Base-by-base conservation (phyloP, 73 alveolate genomes). In the Stentor coeruleus region DNA sequence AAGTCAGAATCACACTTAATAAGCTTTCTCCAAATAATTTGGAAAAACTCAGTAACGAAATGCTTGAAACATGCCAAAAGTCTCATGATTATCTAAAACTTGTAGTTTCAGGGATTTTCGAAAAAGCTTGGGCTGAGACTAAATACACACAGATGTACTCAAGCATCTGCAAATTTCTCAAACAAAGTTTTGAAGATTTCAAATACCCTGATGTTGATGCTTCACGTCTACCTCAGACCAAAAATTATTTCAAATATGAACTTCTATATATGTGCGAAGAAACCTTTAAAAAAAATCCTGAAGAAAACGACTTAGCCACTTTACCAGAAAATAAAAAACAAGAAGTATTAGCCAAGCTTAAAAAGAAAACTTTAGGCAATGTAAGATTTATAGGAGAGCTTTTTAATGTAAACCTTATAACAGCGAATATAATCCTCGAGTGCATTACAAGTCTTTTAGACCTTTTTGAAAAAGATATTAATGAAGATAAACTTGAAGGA, bases 91-190 rank as follows among this genome's bases (percentile, higher is more conserved):
- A 35, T 0, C 39, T 37, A 37, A n/a, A 0, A 0, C n/a, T 75
- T 39, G 35, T 75, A 20, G 83, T 75, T 1, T n/a, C 72, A 1
- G 74, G 72, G 38, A 75, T 75, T 36, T 75, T 75, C 39, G 59
- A 75, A 1, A 75, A 75, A 38, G 59, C 83, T n/a, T 75, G 83
- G 38, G 15, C 59, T 1, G 83, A 75, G 38, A n/a, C 26, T 37
- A 75, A 75, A 38, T 75, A 75, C 84, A 75, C 83, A 14, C 74
- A 75, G 72, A 39, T 75, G 72, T 75, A 75, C 58, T 31, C 83
- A 15, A 30, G 39, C 11, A 37, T 75, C 20, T 75, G 83, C 58
- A 31, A 31, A 31, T 26, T 11, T 26, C 37, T 66, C 33, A 66
- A 66, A 66, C 0, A 37, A 11, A 3, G 37, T 20, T 33, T 66